Evolutionary conservation across 148 eudicot genomes (phyloP), one percentile per base, ranked within the genome.

Genomic region (Silene conica): DNA sequence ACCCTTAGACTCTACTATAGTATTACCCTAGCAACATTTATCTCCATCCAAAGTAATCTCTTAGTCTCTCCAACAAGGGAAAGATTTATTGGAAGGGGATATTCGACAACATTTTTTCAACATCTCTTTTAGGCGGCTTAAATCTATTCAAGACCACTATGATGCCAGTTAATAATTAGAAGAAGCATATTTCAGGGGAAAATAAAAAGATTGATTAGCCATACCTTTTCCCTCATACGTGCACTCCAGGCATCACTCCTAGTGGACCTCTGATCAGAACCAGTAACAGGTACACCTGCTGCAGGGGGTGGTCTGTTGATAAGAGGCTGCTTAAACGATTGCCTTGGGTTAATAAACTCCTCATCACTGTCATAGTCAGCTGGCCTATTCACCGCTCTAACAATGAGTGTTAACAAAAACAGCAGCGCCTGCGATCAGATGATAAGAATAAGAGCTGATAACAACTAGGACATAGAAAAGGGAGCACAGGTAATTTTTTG

Each of bases 241-340:
- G 93, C 82, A 80, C 98, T 95, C 98, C 98, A 95, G 78, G 98
- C 98, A 87, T 95, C 98, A 78, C 77, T 92, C 77, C 98, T 90
- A 83, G 77, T 74, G 26, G 93, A 85, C 63, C 91, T 89, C 61
- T 85, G 86, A 78, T 90, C 96, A 77, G 89, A 64, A 73, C 87
- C 87, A 82, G 86, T 76, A 75, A 79, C 98, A 78, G 98, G 96
- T 54, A 79, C 87, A 52, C 88, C 93, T 0, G 96, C 75, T 21
- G 87, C 83, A 76, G 96, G 87, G 80, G 77, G 85, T 67, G 86
- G 87, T 77, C 89, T 86, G 82, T 78, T 88, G 75, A 92, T 85
- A 83, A 95, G 85, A 65, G 96, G 98, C 79, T 95, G 98, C 77
- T 94, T 82, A 57, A 79, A 80, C 72, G 92, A 83, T 80, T 89